Evolutionary conservation across 192 early-diverging fungal species (phyloP), one percentile per base, ranked within the genome.

Genomic region (Chytriomyces hyalinus): DNA sequence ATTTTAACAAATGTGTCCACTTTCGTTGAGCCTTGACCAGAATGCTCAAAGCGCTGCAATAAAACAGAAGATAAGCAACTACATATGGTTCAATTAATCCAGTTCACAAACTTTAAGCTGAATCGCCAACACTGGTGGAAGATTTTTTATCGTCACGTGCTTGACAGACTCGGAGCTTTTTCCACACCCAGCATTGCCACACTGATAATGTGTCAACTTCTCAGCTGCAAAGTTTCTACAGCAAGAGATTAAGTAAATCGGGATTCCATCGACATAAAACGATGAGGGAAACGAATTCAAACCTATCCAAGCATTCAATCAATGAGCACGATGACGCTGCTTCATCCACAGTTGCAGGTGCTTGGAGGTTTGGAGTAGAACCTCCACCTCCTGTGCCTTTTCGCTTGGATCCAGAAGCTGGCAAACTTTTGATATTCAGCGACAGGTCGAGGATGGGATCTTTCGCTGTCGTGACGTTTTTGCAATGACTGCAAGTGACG

Each of bases 391-490:
- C 64, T 59, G 20, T 17, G 36, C 49, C 36, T 49, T 75, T 78
- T 63, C 79, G 84, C 66, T 80, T 81, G 36, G 77, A 71, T 6
- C 44, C 77, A 5, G 26, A 64, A 63, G 70, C 70, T 78, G 79
- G 71, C 61, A 61, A 70, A 62, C 84, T 80, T 57, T 87, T 88
- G 47, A 98, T 86, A 60, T 98, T 95, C 46, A 98, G 83, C 49
- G 94, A 94, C 53, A 98, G 86, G 81, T 98, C 96, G 22, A 98
- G 85, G 74, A 97, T 92, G 20, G 96, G 96, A 67, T 98, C 97
- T 66, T 88, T 86, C 3, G 94, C 87, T 2, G 90, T 90, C 2
- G 93, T 94, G 6, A 94, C 90, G 72, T 91, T 92, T 62, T 90
- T 87, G 73, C 95, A 96, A 46, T 84, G 81, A 43, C 84, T 61